Base-by-base conservation (phyloP, 768 basidiomycete genomes). In the Tubosaeta sp. region DNA sequence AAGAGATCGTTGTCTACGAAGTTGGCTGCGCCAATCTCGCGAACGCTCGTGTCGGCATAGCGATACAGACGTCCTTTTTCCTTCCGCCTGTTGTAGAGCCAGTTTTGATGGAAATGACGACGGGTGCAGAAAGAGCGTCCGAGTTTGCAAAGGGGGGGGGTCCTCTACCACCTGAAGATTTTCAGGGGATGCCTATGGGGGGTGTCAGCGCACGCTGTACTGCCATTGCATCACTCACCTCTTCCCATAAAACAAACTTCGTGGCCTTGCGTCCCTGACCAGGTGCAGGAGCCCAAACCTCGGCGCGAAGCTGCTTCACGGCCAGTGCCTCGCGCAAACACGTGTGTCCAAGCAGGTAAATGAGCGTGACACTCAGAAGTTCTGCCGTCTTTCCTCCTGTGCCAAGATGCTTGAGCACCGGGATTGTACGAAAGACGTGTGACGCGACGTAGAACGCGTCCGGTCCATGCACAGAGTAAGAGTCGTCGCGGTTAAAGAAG, bases 1-100 rank as follows among this genome's bases (percentile, higher is more conserved):
- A 95, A 98, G 14, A 93, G 73, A 54, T 98, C 97, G 59, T 94
- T 95, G 70, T 99, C 97, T 8, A 85, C 82, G 60, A 91, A 98
- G 55, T 98, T 93, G 12, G 89, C 79, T 0, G 95, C 86, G 1
- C 97, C 97, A 5, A 99, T 76, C 61, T 88, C 81, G 19, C 91
- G 83, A 7, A 83, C 74, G 54, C 86, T 91, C 1, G 92, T 89
- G 68, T 99, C 95, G 0, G 92, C 91, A 62, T 92, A 99, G 0
- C 95, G 11, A 93, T 74, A 1, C 94, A 95, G 22, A 99, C 77
- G 1, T 80, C 79, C 65, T 84, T 88, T 27, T 76, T 72, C 61
- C 84, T 91, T 29, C 76, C 70, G 16, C 69, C 67, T 8, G 83
- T 70, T 0, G 79, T 73, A 7, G 78, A 79, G 6, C 81, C 81